Conservation (phyloP, 2,329 filamentous ascomycete genomes). For the Fusarium musae region DNA sequence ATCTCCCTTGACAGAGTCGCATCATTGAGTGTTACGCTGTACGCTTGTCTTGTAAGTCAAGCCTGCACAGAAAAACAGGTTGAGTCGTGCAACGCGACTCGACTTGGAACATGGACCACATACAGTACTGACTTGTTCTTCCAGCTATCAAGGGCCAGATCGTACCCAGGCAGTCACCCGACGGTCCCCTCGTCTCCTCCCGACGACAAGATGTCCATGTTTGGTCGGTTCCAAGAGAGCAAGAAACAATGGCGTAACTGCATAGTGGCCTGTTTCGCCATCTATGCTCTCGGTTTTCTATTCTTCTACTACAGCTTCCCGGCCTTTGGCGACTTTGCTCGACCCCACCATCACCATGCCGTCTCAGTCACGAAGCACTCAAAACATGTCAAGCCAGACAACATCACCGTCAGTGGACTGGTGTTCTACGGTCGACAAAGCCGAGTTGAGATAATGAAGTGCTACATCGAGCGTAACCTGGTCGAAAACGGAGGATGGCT, state of each 20-base stretch:
- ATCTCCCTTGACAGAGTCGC: not conserved
- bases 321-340: not conserved
- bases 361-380: not conserved
- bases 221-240: conserved; percentile 5
- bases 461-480: conserved; percentile 36
- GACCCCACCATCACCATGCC: not conserved
- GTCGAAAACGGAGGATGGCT: conserved; percentile 35
- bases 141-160: not conserved
- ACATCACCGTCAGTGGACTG: conserved; percentile 27
- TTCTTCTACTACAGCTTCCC: not conserved
- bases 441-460: conserved; percentile 26
- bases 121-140: not conserved
- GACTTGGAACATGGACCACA: not conserved
- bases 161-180: not conserved
- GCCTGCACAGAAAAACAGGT: not conserved
- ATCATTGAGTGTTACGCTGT: not conserved
- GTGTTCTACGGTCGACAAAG: conserved; percentile 33
- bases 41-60: not conserved
- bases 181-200: not conserved
- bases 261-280: not conserved
- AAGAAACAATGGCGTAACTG: not conserved
- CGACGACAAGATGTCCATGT: not conserved
- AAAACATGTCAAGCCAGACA: conserved; percentile 14
- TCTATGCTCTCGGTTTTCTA: conserved; percentile 1
- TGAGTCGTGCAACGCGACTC: not conserved